These are phyloP conservation scores for Akebia trifoliata DNA, from an alignment of 164 flowering plant genomes.

Conservation along the genomic window DNA sequence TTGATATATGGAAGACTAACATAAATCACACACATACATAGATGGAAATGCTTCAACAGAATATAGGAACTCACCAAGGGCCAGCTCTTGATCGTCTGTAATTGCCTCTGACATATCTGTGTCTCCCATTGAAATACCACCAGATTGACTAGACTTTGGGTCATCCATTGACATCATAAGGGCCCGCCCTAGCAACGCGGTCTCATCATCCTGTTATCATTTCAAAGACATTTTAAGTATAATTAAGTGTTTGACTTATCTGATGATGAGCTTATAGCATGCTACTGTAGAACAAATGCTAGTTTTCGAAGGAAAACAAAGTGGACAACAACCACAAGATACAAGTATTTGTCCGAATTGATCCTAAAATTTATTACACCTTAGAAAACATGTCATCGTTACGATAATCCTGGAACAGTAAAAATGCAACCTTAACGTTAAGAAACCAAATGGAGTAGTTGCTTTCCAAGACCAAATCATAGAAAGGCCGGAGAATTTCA, in stretches of 20 bases:
- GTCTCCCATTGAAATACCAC: constrained; percentile 35
- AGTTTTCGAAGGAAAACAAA: not conserved
- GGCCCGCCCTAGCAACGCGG: constrained; percentile 77
- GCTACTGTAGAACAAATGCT: not conserved
- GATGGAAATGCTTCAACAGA: not conserved
- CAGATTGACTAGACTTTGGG: constrained; percentile 34
- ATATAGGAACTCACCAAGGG: constrained; percentile 50
- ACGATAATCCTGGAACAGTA: too few relatives aligned
- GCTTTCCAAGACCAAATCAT: too few relatives aligned
- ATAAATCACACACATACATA: not conserved
- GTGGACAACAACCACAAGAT: not conserved
- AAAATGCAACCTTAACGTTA: too few relatives aligned
- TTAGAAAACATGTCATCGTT: too few relatives aligned
- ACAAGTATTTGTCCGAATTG: too few relatives aligned
- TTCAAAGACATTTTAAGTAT: constrained; percentile 4
- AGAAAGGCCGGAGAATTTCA: too few relatives aligned
- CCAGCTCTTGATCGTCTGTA: constrained; percentile 72
- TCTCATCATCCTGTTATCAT: constrained; percentile 66
- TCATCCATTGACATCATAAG: constrained; percentile 92
- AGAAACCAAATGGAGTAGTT: too few relatives aligned
- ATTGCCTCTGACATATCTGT: constrained; percentile 79
- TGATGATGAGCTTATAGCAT: not conserved
- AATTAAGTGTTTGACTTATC: not conserved
- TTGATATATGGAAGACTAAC: too few relatives aligned
- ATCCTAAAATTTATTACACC: too few relatives aligned